These are phyloP conservation scores for Sugiyamaella novakii DNA, from an alignment of 1,139 yeast genomes.

Conservation along the genomic window DNA sequence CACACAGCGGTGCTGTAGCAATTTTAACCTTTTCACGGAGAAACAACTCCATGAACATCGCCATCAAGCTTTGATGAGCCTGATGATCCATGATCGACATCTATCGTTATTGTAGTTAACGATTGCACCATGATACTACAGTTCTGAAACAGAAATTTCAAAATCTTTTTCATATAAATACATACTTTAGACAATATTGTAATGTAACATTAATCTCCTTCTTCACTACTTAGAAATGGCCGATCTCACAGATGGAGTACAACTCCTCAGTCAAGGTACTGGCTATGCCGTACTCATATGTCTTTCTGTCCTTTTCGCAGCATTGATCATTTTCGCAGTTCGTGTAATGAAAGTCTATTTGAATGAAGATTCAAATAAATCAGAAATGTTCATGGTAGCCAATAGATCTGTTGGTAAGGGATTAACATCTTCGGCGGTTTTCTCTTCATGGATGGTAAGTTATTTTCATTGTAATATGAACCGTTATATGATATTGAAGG, in stretches of 20 bases:
- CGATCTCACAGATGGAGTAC: slow-evolving; percentile 19
- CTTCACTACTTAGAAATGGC: too few species aligned
- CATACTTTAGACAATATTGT: too few species aligned
- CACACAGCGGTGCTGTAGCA: too few species aligned
- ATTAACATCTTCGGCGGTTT: slow-evolving; percentile 79
- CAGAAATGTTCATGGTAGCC: slow-evolving; percentile 88
- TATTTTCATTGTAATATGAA: too few species aligned
- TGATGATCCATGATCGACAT: too few species aligned
- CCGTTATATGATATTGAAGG: too few species aligned
- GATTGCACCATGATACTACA: slow-evolving; percentile 3
- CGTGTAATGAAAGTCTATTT: slow-evolving; percentile 49
- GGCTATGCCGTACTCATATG: slow-evolving; percentile 58
- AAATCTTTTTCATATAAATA: too few species aligned
- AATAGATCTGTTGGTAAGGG: slow-evolving; percentile 81
- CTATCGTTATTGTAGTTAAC: slow-evolving; percentile 1
- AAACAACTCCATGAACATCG: background rate
- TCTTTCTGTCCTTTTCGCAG: slow-evolving; percentile 53
- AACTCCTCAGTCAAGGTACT: slow-evolving; percentile 47
- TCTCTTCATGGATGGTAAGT: slow-evolving; percentile 92
- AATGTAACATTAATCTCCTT: too few species aligned
- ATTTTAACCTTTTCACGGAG: too few species aligned
- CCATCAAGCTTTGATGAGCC: background rate
- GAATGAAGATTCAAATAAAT: slow-evolving; percentile 55
- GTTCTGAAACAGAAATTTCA: background rate
- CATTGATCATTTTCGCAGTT: slow-evolving; percentile 53